Conservation (phyloP, 1,284 basidiomycete genomes). For the Filobasidium uniguttulatum region DNA sequence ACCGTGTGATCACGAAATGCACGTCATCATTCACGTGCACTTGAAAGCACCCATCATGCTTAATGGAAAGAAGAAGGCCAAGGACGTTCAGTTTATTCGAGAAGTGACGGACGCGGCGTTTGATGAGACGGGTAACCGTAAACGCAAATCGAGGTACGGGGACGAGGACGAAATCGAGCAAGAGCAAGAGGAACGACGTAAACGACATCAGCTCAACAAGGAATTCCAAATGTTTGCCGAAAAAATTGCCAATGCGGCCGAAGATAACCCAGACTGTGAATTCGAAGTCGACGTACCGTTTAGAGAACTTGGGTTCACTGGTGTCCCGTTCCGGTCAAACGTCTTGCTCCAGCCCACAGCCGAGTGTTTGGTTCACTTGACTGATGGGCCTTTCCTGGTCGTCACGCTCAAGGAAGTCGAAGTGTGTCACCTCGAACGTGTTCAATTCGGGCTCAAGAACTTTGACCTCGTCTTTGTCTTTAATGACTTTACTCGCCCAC, state of each 20-base stretch:
- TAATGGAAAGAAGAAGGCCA: slow-evolving; percentile 77
- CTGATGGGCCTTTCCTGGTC: slow-evolving; percentile 91
- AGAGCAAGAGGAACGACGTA: slow-evolving; percentile 90
- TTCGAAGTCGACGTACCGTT: slow-evolving; percentile 93
- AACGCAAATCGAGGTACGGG: slow-evolving; percentile 90
- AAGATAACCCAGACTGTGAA: slow-evolving; percentile 55
- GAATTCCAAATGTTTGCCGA: slow-evolving; percentile 91
- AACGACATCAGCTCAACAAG: slow-evolving; percentile 78
- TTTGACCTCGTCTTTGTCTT: slow-evolving; percentile 96
- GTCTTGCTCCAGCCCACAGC: slow-evolving; percentile 92
- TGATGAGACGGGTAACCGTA: slow-evolving; percentile 91
- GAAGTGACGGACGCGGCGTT: slow-evolving; percentile 97
- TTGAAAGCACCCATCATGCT: slow-evolving; percentile 95
- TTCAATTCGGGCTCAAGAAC: slow-evolving; percentile 90
- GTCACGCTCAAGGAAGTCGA: slow-evolving; percentile 91
- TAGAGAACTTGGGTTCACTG: slow-evolving; percentile 91
- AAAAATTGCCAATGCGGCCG: slow-evolving; percentile 76
- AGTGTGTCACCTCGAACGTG: slow-evolving; percentile 90
- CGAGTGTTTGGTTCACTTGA: slow-evolving; percentile 89
- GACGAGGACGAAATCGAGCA: slow-evolving; percentile 99
- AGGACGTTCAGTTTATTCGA: slow-evolving; percentile 95
- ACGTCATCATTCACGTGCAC: slow-evolving; percentile 89
- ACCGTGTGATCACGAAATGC: slow-evolving; percentile 89
- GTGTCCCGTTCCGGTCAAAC: slow-evolving; percentile 90
- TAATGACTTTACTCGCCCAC: slow-evolving; percentile 85